phyloP scores from a whole-genome alignment of 331 rosid genomes.

The Telfairia occidentalis region DNA sequence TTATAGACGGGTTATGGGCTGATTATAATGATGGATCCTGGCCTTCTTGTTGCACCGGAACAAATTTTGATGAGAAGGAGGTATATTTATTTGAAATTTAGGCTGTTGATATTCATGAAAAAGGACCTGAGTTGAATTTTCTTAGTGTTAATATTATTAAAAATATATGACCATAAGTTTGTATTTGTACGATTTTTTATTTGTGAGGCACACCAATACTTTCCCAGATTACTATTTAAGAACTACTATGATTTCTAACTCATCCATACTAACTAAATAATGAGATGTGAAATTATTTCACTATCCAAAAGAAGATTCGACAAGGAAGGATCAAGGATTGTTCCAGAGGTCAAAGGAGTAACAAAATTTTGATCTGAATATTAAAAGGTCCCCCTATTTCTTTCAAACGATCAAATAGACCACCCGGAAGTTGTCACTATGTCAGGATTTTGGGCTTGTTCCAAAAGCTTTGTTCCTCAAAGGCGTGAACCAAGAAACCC shows the following conservation, averaged over 20 bases:
- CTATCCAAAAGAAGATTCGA: neutral
- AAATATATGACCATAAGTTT: neutral
- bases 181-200: neutral
- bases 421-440: neutral
- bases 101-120: neutral
- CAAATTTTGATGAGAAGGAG: constrained; percentile 61
- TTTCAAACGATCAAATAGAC: neutral
- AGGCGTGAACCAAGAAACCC: neutral
- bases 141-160: neutral
- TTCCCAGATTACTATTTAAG: neutral
- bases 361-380: neutral
- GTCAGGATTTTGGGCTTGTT: neutral
- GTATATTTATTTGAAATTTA: constrained; percentile 21
- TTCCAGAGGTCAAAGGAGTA: neutral
- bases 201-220: neutral
- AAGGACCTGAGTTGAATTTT: neutral
- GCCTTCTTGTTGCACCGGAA: constrained; percentile 81
- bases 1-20: constrained; percentile 92
- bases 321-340: neutral
- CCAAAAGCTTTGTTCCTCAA: neutral
- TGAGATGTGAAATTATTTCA: too few species aligned
- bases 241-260: neutral
- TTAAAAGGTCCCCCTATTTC: neutral
- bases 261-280: too few species aligned
- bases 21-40: constrained; percentile 92